phyloP scores from a whole-genome alignment of 73 alveolate species.

The Halteria grandinella region DNA sequence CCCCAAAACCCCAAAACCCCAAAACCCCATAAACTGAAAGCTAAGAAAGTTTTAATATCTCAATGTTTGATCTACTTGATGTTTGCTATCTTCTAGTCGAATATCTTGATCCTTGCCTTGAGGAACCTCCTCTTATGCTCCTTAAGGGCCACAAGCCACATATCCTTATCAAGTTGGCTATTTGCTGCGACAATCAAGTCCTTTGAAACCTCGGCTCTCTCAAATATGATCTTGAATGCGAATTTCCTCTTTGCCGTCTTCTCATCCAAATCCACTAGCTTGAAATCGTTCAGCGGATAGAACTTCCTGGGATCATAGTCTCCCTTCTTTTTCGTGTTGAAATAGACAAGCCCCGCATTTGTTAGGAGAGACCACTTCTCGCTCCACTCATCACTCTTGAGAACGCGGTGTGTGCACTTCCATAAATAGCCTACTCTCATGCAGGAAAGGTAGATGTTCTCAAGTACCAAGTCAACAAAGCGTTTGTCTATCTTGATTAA shows the following conservation, averaged over 20 bases:
- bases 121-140: slow-evolving; percentile 31
- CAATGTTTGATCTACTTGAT: slow-evolving; percentile 12
- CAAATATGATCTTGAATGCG: slow-evolving; percentile 41
- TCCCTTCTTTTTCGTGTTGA: slow-evolving; percentile 26
- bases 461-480: slow-evolving; percentile 11
- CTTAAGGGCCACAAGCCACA: slow-evolving; percentile 36
- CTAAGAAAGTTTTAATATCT: too few relatives aligned
- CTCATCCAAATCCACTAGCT: slow-evolving; percentile 29
- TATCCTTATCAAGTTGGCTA: slow-evolving; percentile 20
- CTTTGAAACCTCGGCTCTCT: slow-evolving; percentile 25
- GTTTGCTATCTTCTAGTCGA: not conserved
- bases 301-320: slow-evolving; percentile 48
- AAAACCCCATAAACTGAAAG: too few relatives aligned
- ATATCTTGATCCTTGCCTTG: slow-evolving; percentile 40
- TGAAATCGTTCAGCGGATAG: slow-evolving; percentile 43
- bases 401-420: slow-evolving; percentile 35
- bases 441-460: slow-evolving; percentile 24
- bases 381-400: slow-evolving; percentile 48
- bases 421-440: slow-evolving; percentile 4
- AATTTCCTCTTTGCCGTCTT: slow-evolving; percentile 47
- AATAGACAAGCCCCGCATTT: slow-evolving; percentile 44
- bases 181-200: slow-evolving; percentile 34
- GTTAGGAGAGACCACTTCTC: slow-evolving; percentile 22
- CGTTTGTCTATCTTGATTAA: slow-evolving; percentile 19
- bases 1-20: too few relatives aligned